Evolutionary conservation across 768 basidiomycete genomes (phyloP).

Genomic region (Boletus reticulatus): DNA sequence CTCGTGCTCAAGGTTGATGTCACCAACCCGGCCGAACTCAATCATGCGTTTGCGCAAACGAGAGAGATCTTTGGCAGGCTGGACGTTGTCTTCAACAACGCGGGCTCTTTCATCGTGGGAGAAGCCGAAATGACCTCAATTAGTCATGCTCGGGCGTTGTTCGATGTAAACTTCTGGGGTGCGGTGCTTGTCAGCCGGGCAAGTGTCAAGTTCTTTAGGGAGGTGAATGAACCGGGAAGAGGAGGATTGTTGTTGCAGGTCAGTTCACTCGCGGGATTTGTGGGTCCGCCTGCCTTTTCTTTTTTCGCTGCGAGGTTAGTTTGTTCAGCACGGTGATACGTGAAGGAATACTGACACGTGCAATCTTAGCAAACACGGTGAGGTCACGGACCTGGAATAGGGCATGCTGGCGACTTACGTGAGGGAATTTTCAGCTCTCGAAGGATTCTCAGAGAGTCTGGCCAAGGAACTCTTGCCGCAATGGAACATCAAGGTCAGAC

Average conservation of each 20-base stretch:
- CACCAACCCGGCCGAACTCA: constrained; percentile 8
- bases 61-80: constrained; percentile 10
- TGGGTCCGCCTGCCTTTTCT: constrained; percentile 5
- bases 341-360: neutral
- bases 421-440: constrained; percentile 23
- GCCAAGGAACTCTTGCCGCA: constrained; percentile 36
- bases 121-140: constrained; percentile 25
- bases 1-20: constrained; percentile 17
- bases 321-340: constrained; percentile 1
- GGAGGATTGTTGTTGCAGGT: constrained; percentile 37
- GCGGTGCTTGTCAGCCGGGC: constrained; percentile 26
- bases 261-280: constrained; percentile 32
- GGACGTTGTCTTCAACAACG: constrained; percentile 24
- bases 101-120: constrained; percentile 12
- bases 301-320: constrained; percentile 21
- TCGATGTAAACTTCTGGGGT: constrained; percentile 31
- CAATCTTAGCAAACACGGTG: constrained; percentile 17
- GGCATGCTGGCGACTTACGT: neutral
- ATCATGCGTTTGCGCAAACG: constrained; percentile 8
- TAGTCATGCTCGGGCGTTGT: constrained; percentile 17
- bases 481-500: constrained; percentile 39
- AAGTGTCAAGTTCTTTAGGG: constrained; percentile 32
- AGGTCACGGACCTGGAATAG: neutral
- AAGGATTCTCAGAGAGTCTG: constrained; percentile 34
- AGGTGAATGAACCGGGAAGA: constrained; percentile 31